Base-by-base conservation (phyloP, 1,284 basidiomycete species). In the Heterobasidion annosum region DNA sequence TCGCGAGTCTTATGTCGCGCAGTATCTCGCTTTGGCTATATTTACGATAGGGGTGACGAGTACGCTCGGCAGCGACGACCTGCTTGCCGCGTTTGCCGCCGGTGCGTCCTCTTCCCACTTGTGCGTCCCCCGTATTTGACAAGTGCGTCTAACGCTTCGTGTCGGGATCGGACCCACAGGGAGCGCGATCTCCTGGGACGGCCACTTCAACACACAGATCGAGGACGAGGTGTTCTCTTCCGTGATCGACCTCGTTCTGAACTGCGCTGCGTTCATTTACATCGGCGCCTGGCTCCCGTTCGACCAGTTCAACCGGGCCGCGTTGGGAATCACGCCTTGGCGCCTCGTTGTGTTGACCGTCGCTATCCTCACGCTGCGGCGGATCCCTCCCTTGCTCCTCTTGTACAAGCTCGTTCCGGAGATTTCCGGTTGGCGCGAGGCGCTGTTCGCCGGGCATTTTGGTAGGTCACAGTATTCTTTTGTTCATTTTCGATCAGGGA, bases 131-230 rank as follows among this genome's bases (percentile, higher is more conserved):
- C 25, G 3, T 4, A 25, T 4, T 5, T 25, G 5, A 25, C 25
- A 3, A 25, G 48, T 49, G 51, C n/a, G 3, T 25, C 4, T 5
- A 25, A 25, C 25, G 25, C 25, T 25, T 25, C 4, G 25, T 83
- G 6, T 75, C 96, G 15, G 79, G 85, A 0, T 77, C 82, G 8
- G 77, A 73, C 10, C 74, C 95, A 15, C 8, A 88, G 86, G 86
- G 1, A 85, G 79, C 54, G 92, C 94, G 0, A 88, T 97, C 61
- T 92, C 93, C 1, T 98, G 94, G 95, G 93, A 98, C 65, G 89
- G 92, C 43, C 81, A 93, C 66, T 97, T 96, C 72, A 91, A 91
- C 64, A 73, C 76, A 46, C 87, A 93, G 54, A 93, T 84, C 2
- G 90, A 94, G 68, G 82, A 86, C 61, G 86, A 91, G 57, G 78